A percentile compares a stretch with the other conserved stretches of the same genome.
phyloP scores from a whole-genome alignment of 805 yeast species.

The Myxozyma mucilagina region DNA sequence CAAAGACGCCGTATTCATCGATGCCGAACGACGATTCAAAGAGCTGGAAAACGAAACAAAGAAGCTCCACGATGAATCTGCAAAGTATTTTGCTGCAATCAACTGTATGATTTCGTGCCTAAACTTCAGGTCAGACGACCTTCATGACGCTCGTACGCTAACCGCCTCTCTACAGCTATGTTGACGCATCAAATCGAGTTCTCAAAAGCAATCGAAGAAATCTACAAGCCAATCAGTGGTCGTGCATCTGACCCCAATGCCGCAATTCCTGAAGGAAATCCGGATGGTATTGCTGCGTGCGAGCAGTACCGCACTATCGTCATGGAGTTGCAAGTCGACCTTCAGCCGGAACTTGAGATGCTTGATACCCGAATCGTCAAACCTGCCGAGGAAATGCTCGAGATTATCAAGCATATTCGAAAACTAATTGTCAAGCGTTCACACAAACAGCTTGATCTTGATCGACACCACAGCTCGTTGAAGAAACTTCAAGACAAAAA shows the following conservation, averaged over 20 bases:
- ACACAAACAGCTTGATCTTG: slow-evolving; percentile 92
- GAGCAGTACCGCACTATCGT: slow-evolving; percentile 89
- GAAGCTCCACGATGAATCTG: slow-evolving; percentile 84
- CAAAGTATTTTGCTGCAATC: slow-evolving; percentile 85
- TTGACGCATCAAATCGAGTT: slow-evolving; percentile 90
- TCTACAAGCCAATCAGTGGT: slow-evolving; percentile 94
- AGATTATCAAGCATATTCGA: slow-evolving; percentile 76
- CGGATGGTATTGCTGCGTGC: slow-evolving; percentile 93
- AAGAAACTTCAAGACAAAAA: slow-evolving; percentile 77
- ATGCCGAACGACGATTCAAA: slow-evolving; percentile 94
- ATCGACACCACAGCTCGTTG: slow-evolving; percentile 71
- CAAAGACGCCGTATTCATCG: slow-evolving; percentile 85
- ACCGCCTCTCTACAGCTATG: slow-evolving; percentile 48
- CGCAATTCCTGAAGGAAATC: slow-evolving; percentile 86
- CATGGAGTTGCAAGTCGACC: slow-evolving; percentile 75
- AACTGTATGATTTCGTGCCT: slow-evolving; percentile 51
- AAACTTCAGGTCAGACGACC: neutral
- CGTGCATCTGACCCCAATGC: slow-evolving; percentile 87
- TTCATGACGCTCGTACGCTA: neutral
- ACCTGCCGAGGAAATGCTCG: slow-evolving; percentile 88
- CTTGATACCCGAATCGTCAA: slow-evolving; percentile 85
- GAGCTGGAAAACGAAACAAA: slow-evolving; percentile 89
- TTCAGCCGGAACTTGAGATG: slow-evolving; percentile 90
- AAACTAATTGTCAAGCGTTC: slow-evolving; percentile 95
- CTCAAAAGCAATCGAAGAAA: slow-evolving; percentile 92